Conservation (phyloP, 805 yeast genomes). For the Candida railenensis region DNA sequence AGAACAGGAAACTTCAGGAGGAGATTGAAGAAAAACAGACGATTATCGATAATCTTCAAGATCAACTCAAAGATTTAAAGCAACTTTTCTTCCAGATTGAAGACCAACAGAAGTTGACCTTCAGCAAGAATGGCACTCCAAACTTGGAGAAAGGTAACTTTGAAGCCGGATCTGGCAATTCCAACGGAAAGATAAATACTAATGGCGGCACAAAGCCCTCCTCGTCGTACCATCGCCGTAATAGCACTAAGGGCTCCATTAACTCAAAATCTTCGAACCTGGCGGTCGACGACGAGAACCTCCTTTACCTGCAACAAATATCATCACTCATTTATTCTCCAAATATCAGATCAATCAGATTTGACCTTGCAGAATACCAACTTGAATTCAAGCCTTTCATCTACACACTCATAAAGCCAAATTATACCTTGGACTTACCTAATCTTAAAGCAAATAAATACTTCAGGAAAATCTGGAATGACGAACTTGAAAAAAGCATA, state of each 20-base stretch:
- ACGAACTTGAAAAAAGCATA: constrained; percentile 65
- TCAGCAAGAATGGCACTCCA: constrained; percentile 13
- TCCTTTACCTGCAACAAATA: constrained; percentile 17
- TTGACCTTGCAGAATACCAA: constrained; percentile 44
- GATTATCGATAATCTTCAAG: constrained; percentile 61
- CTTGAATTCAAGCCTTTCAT: constrained; percentile 45
- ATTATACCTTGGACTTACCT: constrained; percentile 34
- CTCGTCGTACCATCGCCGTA: background rate
- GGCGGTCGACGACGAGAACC: constrained; percentile 6
- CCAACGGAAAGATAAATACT: background rate
- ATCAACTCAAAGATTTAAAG: constrained; percentile 69
- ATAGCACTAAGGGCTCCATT: background rate
- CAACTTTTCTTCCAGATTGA: constrained; percentile 56
- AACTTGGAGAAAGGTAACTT: constrained; percentile 5
- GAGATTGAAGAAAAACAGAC: constrained; percentile 66
- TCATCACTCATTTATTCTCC: constrained; percentile 31
- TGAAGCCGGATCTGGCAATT: background rate
- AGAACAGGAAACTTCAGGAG: constrained; percentile 53
- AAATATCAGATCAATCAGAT: constrained; percentile 34
- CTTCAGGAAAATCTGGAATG: constrained; percentile 62
- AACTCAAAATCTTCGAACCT: background rate
- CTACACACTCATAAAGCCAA: constrained; percentile 28
- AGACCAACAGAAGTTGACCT: constrained; percentile 26
- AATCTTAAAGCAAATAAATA: constrained; percentile 53
- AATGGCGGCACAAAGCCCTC: background rate